Evolutionary conservation across 2,329 filamentous ascomycete genomes (phyloP).

Genomic region (Didymella lethalis): DNA sequence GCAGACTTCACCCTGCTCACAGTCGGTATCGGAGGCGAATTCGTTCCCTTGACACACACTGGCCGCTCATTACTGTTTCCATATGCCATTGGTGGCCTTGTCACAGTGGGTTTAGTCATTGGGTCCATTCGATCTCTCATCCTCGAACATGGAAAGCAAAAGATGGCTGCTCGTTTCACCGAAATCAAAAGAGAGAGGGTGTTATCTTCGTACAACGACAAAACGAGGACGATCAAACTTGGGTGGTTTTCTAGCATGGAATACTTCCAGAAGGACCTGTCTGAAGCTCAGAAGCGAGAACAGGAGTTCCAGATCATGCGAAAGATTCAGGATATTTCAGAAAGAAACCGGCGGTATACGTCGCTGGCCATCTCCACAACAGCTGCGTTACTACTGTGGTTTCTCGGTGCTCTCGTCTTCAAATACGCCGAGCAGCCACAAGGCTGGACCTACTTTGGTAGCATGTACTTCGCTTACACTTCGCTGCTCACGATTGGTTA

Average conservation of each 20-base stretch:
- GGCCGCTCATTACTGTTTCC: conserved; percentile 62
- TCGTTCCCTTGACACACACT: conserved; percentile 58
- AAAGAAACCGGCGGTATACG: conserved; percentile 50
- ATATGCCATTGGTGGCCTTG: conserved; percentile 63
- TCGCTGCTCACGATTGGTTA: conserved; percentile 65
- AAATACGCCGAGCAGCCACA: conserved; percentile 55
- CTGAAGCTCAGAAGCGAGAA: conserved; percentile 54
- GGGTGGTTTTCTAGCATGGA: conserved; percentile 51
- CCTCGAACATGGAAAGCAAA: conserved; percentile 60
- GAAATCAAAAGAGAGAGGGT: conserved; percentile 58
- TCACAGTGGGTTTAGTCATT: conserved; percentile 64
- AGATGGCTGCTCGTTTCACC: conserved; percentile 59
- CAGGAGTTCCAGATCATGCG: conserved; percentile 59
- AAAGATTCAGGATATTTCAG: conserved; percentile 49
- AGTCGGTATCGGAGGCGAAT: conserved; percentile 62
- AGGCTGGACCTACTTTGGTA: conserved; percentile 61
- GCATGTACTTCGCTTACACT: conserved; percentile 63
- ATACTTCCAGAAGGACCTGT: conserved; percentile 52
- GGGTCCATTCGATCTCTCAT: conserved; percentile 61
- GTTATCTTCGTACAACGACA: conserved; percentile 50
- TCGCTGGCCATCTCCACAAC: conserved; percentile 51
- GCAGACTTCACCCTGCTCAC: conserved; percentile 65
- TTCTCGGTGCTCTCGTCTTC: conserved; percentile 61
- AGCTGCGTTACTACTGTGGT: conserved; percentile 54
- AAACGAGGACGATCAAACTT: conserved; percentile 54